phyloP scores from a whole-genome alignment of 306 rosid species.

The Datisca glomerata region DNA sequence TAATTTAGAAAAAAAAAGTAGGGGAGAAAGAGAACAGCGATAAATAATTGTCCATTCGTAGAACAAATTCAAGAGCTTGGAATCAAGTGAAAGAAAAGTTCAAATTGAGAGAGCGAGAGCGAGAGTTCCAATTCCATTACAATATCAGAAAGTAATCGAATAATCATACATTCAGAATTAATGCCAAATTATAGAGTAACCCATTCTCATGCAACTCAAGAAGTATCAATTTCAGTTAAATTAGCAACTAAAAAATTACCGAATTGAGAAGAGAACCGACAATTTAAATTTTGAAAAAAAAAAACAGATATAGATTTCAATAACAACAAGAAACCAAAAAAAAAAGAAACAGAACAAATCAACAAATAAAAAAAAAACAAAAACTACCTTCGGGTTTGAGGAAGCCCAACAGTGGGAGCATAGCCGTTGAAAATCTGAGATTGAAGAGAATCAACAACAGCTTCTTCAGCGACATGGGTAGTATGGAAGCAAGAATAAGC shows the following conservation, averaged over 20 bases:
- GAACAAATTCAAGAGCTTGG: no score
- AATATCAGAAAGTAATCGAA: no score
- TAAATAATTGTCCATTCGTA: no score
- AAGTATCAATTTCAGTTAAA: not conserved
- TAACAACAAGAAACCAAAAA: constrained; percentile 5
- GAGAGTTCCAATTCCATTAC: no score
- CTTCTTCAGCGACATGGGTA: constrained; percentile 35
- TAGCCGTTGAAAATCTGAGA: constrained; percentile 71
- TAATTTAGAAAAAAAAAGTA: no score
- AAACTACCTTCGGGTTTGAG: constrained; percentile 50
- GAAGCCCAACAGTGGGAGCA: constrained; percentile 83
- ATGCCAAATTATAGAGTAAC: no score
- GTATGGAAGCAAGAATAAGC: constrained; percentile 49
- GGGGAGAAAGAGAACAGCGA: no score
- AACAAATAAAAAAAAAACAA: not conserved
- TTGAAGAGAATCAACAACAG: constrained; percentile 44
- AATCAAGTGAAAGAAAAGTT: no score
- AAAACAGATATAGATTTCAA: constrained; percentile 1
- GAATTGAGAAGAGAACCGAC: not conserved
- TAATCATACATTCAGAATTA: no score
- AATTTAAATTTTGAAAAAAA: not conserved
- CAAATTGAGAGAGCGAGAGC: no score
- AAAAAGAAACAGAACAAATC: not conserved
- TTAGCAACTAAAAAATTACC: no score
- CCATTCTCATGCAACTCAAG: no score